phyloP scores from a whole-genome alignment of 2,329 filamentous ascomycete genomes.

The Ophiostoma ulmi region DNA sequence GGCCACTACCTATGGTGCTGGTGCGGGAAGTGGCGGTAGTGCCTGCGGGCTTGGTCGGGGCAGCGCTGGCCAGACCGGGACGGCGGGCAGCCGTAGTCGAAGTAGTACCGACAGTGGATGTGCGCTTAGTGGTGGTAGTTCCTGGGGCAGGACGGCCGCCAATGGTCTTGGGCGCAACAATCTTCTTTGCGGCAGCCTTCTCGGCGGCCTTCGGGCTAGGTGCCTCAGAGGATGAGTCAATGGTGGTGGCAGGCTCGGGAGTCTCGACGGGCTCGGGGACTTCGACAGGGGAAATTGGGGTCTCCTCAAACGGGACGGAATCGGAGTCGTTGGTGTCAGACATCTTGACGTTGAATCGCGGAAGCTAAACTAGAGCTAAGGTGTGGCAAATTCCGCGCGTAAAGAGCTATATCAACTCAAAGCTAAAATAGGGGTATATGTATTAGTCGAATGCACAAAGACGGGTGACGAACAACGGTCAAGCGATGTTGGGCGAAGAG shows the following conservation, averaged over 20 bases:
- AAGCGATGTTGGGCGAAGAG: not conserved
- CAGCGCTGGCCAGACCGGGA: slow-evolving; percentile 28
- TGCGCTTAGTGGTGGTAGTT: slow-evolving; percentile 28
- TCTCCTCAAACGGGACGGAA: slow-evolving; percentile 32
- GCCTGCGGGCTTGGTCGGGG: slow-evolving; percentile 33
- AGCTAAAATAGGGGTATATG: slow-evolving; percentile 10
- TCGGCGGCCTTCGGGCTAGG: slow-evolving; percentile 25
- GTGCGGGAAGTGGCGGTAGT: slow-evolving; percentile 31
- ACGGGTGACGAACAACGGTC: not conserved
- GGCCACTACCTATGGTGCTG: slow-evolving; percentile 29
- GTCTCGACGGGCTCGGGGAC: slow-evolving; percentile 24
- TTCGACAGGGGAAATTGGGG: slow-evolving; percentile 22
- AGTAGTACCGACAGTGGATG: slow-evolving; percentile 23
- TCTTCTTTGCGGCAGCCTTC: slow-evolving; percentile 26
- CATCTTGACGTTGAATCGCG: slow-evolving; percentile 30
- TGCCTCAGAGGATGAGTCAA: slow-evolving; percentile 23
- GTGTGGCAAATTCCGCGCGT: not conserved
- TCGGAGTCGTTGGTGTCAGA: slow-evolving; percentile 35
- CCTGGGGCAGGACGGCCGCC: slow-evolving; percentile 5
- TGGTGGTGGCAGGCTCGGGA: slow-evolving; percentile 23
- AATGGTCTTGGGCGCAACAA: slow-evolving; percentile 29
- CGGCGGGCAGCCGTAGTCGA: slow-evolving; percentile 28
- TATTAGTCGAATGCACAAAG: not conserved
- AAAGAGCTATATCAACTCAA: not conserved
- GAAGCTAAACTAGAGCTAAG: slow-evolving; percentile 8